Evolutionary conservation across 2,329 filamentous ascomycete species (phyloP), one percentile per base, ranked within the genome.

Genomic region (Gaeumannomyces tritici): DNA sequence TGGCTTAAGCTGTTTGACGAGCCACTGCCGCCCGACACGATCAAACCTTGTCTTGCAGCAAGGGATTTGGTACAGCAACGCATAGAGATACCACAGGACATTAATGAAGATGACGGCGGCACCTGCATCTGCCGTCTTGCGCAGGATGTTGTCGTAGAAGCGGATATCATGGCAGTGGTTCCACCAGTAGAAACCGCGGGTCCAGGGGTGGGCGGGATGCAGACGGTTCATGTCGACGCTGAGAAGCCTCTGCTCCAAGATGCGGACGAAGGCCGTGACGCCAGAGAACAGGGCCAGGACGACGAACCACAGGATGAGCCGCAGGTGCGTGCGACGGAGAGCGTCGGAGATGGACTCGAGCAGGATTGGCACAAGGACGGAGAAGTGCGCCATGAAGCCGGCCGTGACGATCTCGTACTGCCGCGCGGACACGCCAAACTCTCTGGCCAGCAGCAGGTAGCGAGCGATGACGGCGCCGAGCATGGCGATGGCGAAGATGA

Each of bases 401-500:
- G 66, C 66, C 15, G 35, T 42, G 11, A 66, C 67, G 35, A 67
- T 65, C 55, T 65, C 62, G n/a, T 61, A 58, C 59, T 69, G 69
- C 13, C 65, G 11, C 24, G 68, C 67, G 33, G 63, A 65, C 57
- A 67, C 64, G 24, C 67, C 65, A 1, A 59, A 63, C 26, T 60
- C 59, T 24, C 63, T 26, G 58, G 64, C 64, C 35, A 64, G 7
- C 12, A 61, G 63, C 26, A 54, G 57, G 55, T 66, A 61, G 0
- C 68, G 67, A 28, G 69, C 67, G 21, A 62, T 59, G 56, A 47
- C 62, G 4, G 64, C 59, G 2, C 57, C 58, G 13, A 63, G 55
- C 61, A 65, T 69, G 7, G 67, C 60, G 31, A 67, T 62, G 21
- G 64, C 31, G 56, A 69, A 69, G 9, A 69, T 24, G 15, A 68